These are phyloP conservation scores for Viola pubescens DNA, from an alignment of 441 rosid species.

Conservation along the genomic window DNA sequence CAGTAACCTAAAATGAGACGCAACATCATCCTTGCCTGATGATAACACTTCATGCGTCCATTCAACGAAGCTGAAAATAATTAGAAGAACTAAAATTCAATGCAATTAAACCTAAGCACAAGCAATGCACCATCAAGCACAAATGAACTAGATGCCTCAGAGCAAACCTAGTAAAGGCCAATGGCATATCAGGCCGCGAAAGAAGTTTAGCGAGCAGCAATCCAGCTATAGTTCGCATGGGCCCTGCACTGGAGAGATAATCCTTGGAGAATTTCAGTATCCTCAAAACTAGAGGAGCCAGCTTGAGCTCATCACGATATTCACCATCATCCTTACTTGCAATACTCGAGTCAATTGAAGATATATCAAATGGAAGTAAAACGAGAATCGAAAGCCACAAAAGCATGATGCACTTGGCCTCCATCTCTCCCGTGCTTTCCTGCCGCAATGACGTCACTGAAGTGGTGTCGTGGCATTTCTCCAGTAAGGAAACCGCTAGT, in stretches of 20 bases:
- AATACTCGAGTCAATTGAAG: slow-evolving; percentile 78
- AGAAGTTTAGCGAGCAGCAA: slow-evolving; percentile 75
- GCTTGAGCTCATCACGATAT: slow-evolving; percentile 34
- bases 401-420: slow-evolving; percentile 75
- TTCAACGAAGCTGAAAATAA: slow-evolving; percentile 55
- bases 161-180: slow-evolving; percentile 61
- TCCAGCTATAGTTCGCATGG: slow-evolving; percentile 85
- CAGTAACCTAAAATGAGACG: slow-evolving; percentile 57
- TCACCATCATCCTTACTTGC: slow-evolving; percentile 29
- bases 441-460: slow-evolving; percentile 61
- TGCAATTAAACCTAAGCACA: neutral
- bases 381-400: slow-evolving; percentile 94
- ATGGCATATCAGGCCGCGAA: slow-evolving; percentile 85
- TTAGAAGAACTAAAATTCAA: slow-evolving; percentile 7
- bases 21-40: slow-evolving; percentile 46
- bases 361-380: slow-evolving; percentile 89
- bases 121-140: neutral
- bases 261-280: slow-evolving; percentile 68
- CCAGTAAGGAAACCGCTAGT: slow-evolving; percentile 73
- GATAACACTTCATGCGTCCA: slow-evolving; percentile 82
- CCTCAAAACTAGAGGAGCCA: slow-evolving; percentile 67
- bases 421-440: slow-evolving; percentile 98
- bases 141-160: neutral
- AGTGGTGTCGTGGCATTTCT: slow-evolving; percentile 55
- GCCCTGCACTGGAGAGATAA: slow-evolving; percentile 80